These are phyloP conservation scores for Wallacemonas sp. DNA, from an alignment of 208 protist species.

Conservation along the genomic window DNA sequence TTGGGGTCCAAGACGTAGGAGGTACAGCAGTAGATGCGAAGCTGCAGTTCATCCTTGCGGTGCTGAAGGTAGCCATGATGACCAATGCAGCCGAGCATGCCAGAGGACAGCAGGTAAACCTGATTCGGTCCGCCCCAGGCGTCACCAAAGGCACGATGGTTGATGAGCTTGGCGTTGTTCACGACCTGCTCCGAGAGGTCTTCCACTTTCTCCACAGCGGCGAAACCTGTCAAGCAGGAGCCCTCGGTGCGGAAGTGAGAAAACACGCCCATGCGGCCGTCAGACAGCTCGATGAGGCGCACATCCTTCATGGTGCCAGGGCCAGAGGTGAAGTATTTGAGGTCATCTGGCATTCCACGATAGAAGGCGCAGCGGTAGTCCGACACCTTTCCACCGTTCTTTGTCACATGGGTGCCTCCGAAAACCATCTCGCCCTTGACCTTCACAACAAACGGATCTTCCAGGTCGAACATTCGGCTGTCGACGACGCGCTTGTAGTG, in stretches of 20 bases:
- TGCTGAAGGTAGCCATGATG: slow-evolving; percentile 54
- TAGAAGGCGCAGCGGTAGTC: slow-evolving; percentile 32
- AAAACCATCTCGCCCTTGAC: slow-evolving; percentile 33
- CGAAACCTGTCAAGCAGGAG: slow-evolving; percentile 31
- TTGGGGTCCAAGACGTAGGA: slow-evolving; percentile 53
- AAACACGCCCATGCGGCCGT: slow-evolving; percentile 25
- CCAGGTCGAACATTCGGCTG: slow-evolving; percentile 19
- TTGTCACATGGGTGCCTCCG: slow-evolving; percentile 30
- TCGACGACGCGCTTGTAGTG: slow-evolving; percentile 16
- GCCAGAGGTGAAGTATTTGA: slow-evolving; percentile 31
- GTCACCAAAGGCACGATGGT: slow-evolving; percentile 36
- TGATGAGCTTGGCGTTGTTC: slow-evolving; percentile 26
- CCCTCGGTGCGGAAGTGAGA: slow-evolving; percentile 32
- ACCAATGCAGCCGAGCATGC: slow-evolving; percentile 50
- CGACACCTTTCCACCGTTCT: slow-evolving; percentile 25
- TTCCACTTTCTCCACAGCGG: slow-evolving; percentile 15
- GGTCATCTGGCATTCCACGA: slow-evolving; percentile 20
- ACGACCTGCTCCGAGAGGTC: slow-evolving; percentile 22
- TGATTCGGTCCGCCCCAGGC: slow-evolving; percentile 57
- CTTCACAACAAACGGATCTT: slow-evolving; percentile 34
- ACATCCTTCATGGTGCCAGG: slow-evolving; percentile 29
- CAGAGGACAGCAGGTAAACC: slow-evolving; percentile 43
- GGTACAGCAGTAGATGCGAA: slow-evolving; percentile 49
- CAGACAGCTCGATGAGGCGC: slow-evolving; percentile 23
- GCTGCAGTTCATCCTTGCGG: slow-evolving; percentile 32